Percentiles rank a stretch among this genome's conserved stretches.
phyloP scores from a whole-genome alignment of 768 basidiomycete species.

The Russula sp. region DNA sequence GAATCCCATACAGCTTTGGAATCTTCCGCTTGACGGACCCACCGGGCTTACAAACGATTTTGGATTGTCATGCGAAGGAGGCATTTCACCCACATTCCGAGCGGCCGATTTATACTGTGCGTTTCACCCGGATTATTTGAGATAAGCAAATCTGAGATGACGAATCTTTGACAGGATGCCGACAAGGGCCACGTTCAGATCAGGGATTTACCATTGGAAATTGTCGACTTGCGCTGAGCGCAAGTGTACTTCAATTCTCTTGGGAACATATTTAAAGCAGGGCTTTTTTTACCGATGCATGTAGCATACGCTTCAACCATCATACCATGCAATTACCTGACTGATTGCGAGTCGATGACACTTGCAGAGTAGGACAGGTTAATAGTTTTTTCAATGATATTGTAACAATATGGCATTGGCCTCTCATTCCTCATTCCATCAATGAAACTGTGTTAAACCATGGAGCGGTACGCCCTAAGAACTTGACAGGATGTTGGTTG shows the following conservation, averaged over 20 bases:
- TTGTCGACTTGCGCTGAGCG: conserved; percentile 68
- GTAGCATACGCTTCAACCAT: conserved; percentile 13
- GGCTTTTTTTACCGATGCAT: conserved; percentile 3
- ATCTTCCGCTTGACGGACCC: conserved; percentile 90
- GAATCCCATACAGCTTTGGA: conserved; percentile 55
- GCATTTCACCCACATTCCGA: conserved; percentile 88
- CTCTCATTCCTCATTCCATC: not conserved
- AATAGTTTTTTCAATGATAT: conserved; percentile 6
- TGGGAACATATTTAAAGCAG: conserved; percentile 14
- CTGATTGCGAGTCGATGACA: conserved; percentile 8
- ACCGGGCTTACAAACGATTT: conserved; percentile 69
- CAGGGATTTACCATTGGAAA: conserved; percentile 69
- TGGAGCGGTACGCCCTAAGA: too few relatives aligned
- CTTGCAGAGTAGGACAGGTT: conserved; percentile 13
- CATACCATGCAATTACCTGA: conserved; percentile 8
- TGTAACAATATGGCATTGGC: conserved; percentile 16
- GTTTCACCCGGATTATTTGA: conserved; percentile 33
- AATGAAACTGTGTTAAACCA: not conserved
- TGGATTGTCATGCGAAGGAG: conserved; percentile 64
- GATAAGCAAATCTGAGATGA: not conserved
- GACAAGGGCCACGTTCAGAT: conserved; percentile 84
- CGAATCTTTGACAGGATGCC: conserved; percentile 54
- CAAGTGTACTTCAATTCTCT: not conserved
- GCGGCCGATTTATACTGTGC: conserved; percentile 79
- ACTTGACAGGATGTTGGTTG: too few relatives aligned